Percentiles rank a stretch among this genome's conserved stretches.
Evolutionary conservation across 768 basidiomycete genomes (phyloP).

Genomic region (Lactarius akahatsu): DNA sequence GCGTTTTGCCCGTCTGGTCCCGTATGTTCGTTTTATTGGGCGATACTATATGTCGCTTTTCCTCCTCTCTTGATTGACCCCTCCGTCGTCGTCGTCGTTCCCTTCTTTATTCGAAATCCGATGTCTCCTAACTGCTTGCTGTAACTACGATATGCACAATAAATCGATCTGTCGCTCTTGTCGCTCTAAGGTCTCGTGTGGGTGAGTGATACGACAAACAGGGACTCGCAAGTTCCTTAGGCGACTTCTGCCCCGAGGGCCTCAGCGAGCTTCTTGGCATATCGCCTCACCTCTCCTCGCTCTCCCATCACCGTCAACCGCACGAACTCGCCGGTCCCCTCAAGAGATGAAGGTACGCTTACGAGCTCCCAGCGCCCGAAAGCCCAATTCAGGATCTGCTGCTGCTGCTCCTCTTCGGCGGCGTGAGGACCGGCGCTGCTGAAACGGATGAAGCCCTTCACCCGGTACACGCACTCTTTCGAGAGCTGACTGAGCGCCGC

Average conservation of each 20-base stretch:
- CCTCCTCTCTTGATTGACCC: slow-evolving; percentile 7
- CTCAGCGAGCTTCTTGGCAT: slow-evolving; percentile 54
- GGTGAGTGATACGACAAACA: neutral
- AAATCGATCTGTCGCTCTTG: slow-evolving; percentile 3
- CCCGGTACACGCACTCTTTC: slow-evolving; percentile 73
- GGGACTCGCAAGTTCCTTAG: neutral
- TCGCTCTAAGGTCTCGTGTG: too few species aligned
- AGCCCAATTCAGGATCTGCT: slow-evolving; percentile 85
- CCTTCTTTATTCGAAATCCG: slow-evolving; percentile 3
- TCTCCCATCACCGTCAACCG: slow-evolving; percentile 91
- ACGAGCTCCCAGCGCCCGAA: slow-evolving; percentile 82
- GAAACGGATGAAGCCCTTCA: slow-evolving; percentile 82
- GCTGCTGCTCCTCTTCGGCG: neutral
- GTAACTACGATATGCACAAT: slow-evolving; percentile 21
- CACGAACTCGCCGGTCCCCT: slow-evolving; percentile 40
- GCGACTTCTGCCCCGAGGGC: slow-evolving; percentile 39
- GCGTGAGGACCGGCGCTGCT: slow-evolving; percentile 32
- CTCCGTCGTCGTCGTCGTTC: neutral
- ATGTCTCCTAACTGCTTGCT: slow-evolving; percentile 15
- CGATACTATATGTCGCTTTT: neutral
- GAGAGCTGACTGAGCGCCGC: slow-evolving; percentile 52
- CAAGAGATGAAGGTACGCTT: slow-evolving; percentile 30
- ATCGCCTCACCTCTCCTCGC: slow-evolving; percentile 69
- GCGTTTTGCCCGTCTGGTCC: neutral
- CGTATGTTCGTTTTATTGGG: neutral